phyloP scores from a whole-genome alignment of 2,329 filamentous ascomycete genomes.

The Fusarium beomiforme region DNA sequence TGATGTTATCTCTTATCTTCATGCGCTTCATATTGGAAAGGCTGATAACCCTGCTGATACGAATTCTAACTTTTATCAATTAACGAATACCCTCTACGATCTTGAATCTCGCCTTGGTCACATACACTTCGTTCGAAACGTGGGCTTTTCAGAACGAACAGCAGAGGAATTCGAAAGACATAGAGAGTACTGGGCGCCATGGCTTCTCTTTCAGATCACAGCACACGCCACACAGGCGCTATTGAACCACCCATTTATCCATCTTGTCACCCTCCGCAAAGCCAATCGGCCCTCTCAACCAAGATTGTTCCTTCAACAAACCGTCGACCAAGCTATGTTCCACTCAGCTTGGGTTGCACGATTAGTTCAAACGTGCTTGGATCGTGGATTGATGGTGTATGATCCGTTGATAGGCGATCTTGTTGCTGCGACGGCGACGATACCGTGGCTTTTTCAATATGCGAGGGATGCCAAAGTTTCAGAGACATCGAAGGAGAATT shows the following conservation, averaged over 20 bases:
- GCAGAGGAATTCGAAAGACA: constrained; percentile 22
- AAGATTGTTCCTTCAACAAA: constrained; percentile 28
- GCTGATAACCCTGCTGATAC: constrained; percentile 29
- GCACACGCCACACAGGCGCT: constrained; percentile 31
- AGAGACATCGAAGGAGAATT: constrained; percentile 26
- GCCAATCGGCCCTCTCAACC: constrained; percentile 25
- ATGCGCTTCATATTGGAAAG: constrained; percentile 25
- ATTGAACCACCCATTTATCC: constrained; percentile 37
- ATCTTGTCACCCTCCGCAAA: constrained; percentile 27
- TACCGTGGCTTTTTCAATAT: constrained; percentile 40
- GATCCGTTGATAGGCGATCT: constrained; percentile 35
- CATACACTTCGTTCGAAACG: constrained; percentile 37
- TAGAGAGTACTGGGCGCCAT: constrained; percentile 37
- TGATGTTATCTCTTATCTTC: constrained; percentile 31
- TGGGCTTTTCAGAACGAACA: constrained; percentile 33
- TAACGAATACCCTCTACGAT: constrained; percentile 34
- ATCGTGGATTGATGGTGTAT: constrained; percentile 25
- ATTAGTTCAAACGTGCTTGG: constrained; percentile 35
- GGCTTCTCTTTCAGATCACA: constrained; percentile 33
- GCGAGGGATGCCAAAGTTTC: constrained; percentile 32
- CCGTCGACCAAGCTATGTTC: constrained; percentile 39
- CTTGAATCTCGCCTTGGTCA: constrained; percentile 20
- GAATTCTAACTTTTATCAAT: constrained; percentile 32
- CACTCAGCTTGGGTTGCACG: constrained; percentile 36
- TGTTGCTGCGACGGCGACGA: constrained; percentile 36